These are phyloP conservation scores for Periglandula ipomoeae DNA, from an alignment of 2,329 filamentous ascomycete genomes.

Conservation along the genomic window DNA sequence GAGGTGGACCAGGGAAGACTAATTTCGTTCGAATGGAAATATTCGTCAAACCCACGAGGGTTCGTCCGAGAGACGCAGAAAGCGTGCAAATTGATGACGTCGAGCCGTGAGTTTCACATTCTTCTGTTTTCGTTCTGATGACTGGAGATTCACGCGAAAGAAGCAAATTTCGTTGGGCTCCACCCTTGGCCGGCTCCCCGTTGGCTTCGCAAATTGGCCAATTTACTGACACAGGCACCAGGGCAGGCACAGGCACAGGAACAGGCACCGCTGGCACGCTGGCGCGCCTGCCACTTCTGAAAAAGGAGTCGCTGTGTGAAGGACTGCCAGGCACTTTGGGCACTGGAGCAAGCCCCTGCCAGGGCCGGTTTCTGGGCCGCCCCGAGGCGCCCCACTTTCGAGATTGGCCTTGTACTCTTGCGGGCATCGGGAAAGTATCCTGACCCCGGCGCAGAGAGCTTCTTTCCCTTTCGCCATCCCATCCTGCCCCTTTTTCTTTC, in stretches of 20 bases:
- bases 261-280: background rate
- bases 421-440: no score
- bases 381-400: slow-evolving; percentile 8
- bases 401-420: no score
- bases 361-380: slow-evolving; percentile 10
- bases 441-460: no score
- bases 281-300: background rate
- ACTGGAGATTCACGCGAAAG: background rate
- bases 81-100: background rate
- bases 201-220: slow-evolving; percentile 15
- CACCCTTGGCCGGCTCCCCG: background rate
- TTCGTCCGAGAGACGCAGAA: background rate
- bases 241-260: background rate
- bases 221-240: slow-evolving; percentile 14
- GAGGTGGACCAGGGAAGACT: background rate
- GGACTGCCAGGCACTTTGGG: background rate
- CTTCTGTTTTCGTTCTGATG: no score
- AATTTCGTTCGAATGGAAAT: background rate
- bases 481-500: no score
- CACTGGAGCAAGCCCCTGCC: background rate
- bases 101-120: background rate
- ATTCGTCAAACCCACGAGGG: background rate
- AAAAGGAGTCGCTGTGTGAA: background rate
- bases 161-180: background rate
- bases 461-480: background rate